These are phyloP conservation scores for Astrothelium subdiscretum DNA, from an alignment of 495 filamentous ascomycete genomes.

Conservation along the genomic window DNA sequence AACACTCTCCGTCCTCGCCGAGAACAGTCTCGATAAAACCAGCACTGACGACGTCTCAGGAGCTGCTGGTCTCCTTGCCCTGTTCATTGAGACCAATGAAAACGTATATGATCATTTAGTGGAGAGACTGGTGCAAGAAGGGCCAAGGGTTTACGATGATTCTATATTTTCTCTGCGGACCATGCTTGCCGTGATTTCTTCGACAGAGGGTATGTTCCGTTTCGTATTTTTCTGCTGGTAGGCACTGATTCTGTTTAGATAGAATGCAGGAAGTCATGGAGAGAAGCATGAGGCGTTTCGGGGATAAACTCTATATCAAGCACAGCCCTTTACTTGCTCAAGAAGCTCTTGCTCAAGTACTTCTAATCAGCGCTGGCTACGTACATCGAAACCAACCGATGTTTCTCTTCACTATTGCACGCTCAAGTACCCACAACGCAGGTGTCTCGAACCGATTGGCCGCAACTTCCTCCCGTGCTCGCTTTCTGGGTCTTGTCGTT, in stretches of 20 bases:
- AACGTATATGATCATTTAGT: constrained; percentile 42
- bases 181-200: constrained; percentile 47
- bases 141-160: constrained; percentile 35
- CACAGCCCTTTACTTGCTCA: constrained; percentile 73
- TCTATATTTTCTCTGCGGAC: constrained; percentile 51
- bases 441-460: constrained; percentile 79
- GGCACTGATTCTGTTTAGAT: constrained; percentile 24
- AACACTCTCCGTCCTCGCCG: constrained; percentile 6
- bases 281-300: constrained; percentile 59
- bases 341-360: constrained; percentile 78
- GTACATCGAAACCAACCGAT: constrained; percentile 49
- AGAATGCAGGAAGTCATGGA: constrained; percentile 48
- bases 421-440: constrained; percentile 60
- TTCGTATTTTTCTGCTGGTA: not conserved
- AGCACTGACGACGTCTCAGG: constrained; percentile 21
- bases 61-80: constrained; percentile 33
- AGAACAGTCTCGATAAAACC: not conserved
- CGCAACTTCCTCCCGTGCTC: constrained; percentile 57
- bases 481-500: constrained; percentile 83
- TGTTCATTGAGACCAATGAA: constrained; percentile 22
- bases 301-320: constrained; percentile 75
- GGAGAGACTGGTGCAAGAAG: not conserved
- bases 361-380: constrained; percentile 69
- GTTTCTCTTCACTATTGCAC: constrained; percentile 50
- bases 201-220: constrained; percentile 38